phyloP scores from a whole-genome alignment of 768 basidiomycete species.

The Amanita fuliginea region DNA sequence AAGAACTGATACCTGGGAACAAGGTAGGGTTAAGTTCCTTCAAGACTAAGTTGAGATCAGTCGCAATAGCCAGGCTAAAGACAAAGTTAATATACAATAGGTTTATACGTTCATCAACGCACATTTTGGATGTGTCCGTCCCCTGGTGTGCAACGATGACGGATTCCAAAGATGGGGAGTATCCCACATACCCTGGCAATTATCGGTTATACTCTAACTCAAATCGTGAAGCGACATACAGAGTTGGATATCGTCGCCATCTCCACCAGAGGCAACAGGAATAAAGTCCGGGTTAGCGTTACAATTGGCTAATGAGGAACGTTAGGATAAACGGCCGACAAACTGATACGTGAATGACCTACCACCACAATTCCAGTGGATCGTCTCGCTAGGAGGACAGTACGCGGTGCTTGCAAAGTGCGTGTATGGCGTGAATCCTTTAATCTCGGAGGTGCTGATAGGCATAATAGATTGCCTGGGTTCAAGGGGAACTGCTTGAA shows the following conservation, averaged over 20 bases:
- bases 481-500: slow-evolving; percentile 1
- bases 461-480: slow-evolving; percentile 16
- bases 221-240: slow-evolving; percentile 16
- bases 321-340: background rate
- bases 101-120: slow-evolving; percentile 1
- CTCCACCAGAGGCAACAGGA: slow-evolving; percentile 39
- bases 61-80: slow-evolving; percentile 24
- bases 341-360: slow-evolving; percentile 8
- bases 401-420: slow-evolving; percentile 33
- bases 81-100: background rate
- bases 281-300: background rate
- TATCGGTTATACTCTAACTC: background rate
- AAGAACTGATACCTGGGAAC: slow-evolving; percentile 32
- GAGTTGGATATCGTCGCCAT: slow-evolving; percentile 28
- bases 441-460: slow-evolving; percentile 23
- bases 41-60: slow-evolving; percentile 24
- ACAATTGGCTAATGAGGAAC: background rate
- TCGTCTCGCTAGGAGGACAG: slow-evolving; percentile 25
- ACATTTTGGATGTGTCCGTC: slow-evolving; percentile 27
- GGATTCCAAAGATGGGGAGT: slow-evolving; percentile 18
- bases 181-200: slow-evolving; percentile 17
- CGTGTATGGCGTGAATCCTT: slow-evolving; percentile 27
- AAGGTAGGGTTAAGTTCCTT: slow-evolving; percentile 21
- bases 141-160: slow-evolving; percentile 35
- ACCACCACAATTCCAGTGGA: slow-evolving; percentile 39